phyloP scores from a whole-genome alignment of 768 basidiomycete genomes.

The Lactifluus volemus region DNA sequence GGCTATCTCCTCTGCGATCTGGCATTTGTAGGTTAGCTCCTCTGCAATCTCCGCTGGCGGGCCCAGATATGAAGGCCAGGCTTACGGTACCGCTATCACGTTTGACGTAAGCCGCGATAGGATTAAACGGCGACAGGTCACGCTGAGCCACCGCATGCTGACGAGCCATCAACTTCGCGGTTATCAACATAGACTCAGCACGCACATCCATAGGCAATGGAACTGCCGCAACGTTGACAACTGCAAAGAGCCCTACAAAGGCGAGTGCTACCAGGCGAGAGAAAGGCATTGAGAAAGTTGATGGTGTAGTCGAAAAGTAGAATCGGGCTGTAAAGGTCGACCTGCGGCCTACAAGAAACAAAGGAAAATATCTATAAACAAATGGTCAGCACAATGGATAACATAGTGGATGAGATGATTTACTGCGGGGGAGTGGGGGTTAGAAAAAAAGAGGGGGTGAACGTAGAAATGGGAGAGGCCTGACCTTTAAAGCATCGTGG shows the following conservation, averaged over 20 bases:
- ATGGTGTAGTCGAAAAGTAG: slow-evolving; percentile 21
- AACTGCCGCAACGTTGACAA: slow-evolving; percentile 34
- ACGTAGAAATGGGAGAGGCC: no score
- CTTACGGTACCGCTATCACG: not conserved
- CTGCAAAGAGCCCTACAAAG: slow-evolving; percentile 35
- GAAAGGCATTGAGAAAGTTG: slow-evolving; percentile 36
- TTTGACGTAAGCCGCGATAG: slow-evolving; percentile 33
- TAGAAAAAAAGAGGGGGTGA: no score
- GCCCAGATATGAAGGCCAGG: no score
- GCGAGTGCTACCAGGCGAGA: slow-evolving; percentile 32
- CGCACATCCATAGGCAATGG: slow-evolving; percentile 35
- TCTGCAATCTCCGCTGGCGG: no score
- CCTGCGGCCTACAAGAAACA: slow-evolving; percentile 26
- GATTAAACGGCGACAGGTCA: slow-evolving; percentile 30
- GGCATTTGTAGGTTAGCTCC: not conserved
- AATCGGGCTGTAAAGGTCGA: slow-evolving; percentile 25
- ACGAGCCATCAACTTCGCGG: not conserved
- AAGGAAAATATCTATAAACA: slow-evolving; percentile 19
- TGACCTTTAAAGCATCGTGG: no score
- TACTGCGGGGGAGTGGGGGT: not conserved
- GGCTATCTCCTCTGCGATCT: not conserved
- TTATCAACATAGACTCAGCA: not conserved
- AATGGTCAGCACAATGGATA: not conserved
- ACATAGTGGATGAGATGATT: not conserved
- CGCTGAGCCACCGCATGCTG: slow-evolving; percentile 18